phyloP scores from a whole-genome alignment of 1,139 yeast species.

The Hyphopichia wangnamkhiaoensis region DNA sequence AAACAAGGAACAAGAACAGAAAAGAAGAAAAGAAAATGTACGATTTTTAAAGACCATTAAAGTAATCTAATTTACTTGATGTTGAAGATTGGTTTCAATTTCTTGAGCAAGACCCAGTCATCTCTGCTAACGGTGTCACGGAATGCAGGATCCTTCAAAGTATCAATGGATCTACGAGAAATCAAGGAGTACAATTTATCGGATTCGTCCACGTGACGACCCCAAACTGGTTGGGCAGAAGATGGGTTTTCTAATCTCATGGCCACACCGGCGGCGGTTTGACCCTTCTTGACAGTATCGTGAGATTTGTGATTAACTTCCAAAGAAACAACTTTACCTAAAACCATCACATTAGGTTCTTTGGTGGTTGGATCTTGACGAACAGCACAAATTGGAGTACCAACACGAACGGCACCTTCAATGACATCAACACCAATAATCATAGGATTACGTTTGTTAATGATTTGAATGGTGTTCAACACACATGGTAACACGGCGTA shows the following conservation, averaged over 20 bases:
- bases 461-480: conserved; percentile 89
- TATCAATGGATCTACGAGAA: conserved; percentile 86
- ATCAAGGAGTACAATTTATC: conserved; percentile 88
- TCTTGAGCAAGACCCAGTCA: conserved; percentile 90
- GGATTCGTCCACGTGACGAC: conserved; percentile 95
- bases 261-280: conserved; percentile 97
- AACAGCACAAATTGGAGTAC: conserved; percentile 96
- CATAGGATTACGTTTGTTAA: conserved; percentile 99
- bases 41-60: too few relatives aligned
- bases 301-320: conserved; percentile 92
- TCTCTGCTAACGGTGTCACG: conserved; percentile 91
- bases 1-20: background rate
- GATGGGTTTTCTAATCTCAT: conserved; percentile 94
- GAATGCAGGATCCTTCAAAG: conserved; percentile 98
- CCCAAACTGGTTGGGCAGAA: conserved; percentile 95
- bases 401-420: conserved; percentile 86
- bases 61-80: conserved; percentile 46
- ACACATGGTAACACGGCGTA: conserved; percentile 96
- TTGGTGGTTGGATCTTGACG: conserved; percentile 85
- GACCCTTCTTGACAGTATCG: conserved; percentile 85
- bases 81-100: conserved; percentile 84
- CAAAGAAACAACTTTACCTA: conserved; percentile 85
- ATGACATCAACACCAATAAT: conserved; percentile 96
- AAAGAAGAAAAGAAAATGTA: background rate
- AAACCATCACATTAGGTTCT: conserved; percentile 65